These are phyloP conservation scores for Kalmanozyma brasiliensis DNA, from an alignment of 1,284 basidiomycete genomes.

Conservation along the genomic window DNA sequence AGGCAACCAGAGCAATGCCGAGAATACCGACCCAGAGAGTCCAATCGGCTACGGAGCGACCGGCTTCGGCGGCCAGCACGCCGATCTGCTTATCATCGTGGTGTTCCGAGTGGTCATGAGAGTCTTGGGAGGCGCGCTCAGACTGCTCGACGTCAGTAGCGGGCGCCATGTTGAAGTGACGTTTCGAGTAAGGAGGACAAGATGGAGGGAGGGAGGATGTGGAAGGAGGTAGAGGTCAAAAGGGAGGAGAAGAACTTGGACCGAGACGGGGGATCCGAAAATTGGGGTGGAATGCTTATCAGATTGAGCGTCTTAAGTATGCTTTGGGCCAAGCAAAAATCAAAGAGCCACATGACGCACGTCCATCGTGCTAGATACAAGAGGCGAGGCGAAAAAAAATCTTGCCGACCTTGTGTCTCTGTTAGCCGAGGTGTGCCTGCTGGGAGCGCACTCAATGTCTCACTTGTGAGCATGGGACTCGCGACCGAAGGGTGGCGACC, in stretches of 20 bases:
- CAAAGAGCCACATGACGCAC: not conserved
- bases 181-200: too few relatives aligned
- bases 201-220: not conserved
- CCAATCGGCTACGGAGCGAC: slow-evolving; percentile 51
- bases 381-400: slow-evolving; percentile 8
- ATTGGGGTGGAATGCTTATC: slow-evolving; percentile 17
- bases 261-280: not conserved
- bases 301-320: slow-evolving; percentile 11
- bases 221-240: not conserved
- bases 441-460: not conserved
- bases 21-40: slow-evolving; percentile 55
- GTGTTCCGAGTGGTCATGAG: not conserved
- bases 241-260: slow-evolving; percentile 3
- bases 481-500: not conserved
- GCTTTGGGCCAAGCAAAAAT: not conserved
- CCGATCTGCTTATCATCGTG: slow-evolving; percentile 52
- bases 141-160: slow-evolving; percentile 27
- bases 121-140: slow-evolving; percentile 18
- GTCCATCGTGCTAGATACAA: slow-evolving; percentile 6
- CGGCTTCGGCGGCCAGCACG: slow-evolving; percentile 57
- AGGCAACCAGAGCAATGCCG: slow-evolving; percentile 57
- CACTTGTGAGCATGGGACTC: too few relatives aligned
- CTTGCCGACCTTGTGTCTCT: slow-evolving; percentile 1
- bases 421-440: not conserved
- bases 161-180: slow-evolving; percentile 26